Percentiles rank a stretch among this genome's conserved stretches.
phyloP scores from a whole-genome alignment of 2,329 filamentous ascomycete species.

The Colletotrichum scovillei region DNA sequence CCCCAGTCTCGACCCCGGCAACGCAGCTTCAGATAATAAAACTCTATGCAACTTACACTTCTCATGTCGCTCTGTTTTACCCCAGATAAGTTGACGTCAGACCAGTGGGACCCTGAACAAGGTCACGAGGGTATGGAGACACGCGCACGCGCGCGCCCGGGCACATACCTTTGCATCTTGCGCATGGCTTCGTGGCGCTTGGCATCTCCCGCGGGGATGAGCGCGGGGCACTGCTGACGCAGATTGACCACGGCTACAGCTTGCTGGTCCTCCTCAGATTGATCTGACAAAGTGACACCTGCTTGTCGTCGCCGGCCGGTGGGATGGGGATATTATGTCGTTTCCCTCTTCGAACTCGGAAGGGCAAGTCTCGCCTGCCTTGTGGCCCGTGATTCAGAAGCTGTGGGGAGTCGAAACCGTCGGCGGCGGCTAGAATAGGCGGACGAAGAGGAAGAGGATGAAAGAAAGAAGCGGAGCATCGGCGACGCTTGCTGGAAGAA shows the following conservation, averaged over 20 bases:
- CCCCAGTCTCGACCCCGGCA: background rate
- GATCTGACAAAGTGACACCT: background rate
- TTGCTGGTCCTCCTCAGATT: background rate
- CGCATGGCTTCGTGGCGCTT: conserved; percentile 38
- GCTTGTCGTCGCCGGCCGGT: background rate
- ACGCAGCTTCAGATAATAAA: background rate
- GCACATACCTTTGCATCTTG: conserved; percentile 40
- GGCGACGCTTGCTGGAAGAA: conserved; percentile 14
- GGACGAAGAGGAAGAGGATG: conserved; percentile 1
- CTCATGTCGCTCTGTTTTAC: conserved; percentile 39
- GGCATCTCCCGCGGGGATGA: conserved; percentile 36
- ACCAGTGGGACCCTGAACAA: background rate
- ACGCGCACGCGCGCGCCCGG: background rate
- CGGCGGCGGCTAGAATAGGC: conserved; percentile 12
- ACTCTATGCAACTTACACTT: conserved; percentile 37
- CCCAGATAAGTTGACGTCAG: conserved; percentile 15
- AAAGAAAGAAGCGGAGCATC: conserved; percentile 21
- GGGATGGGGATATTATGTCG: background rate
- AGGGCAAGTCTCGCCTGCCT: conserved; percentile 22
- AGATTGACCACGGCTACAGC: conserved; percentile 2
- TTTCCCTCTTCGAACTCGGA: background rate
- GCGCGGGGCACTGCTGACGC: conserved; percentile 11
- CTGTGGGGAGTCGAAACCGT: background rate
- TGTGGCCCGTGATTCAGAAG: background rate
- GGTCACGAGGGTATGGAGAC: background rate